phyloP scores from a whole-genome alignment of 108 stramenopile species.

The Cyclotella baltica region DNA sequence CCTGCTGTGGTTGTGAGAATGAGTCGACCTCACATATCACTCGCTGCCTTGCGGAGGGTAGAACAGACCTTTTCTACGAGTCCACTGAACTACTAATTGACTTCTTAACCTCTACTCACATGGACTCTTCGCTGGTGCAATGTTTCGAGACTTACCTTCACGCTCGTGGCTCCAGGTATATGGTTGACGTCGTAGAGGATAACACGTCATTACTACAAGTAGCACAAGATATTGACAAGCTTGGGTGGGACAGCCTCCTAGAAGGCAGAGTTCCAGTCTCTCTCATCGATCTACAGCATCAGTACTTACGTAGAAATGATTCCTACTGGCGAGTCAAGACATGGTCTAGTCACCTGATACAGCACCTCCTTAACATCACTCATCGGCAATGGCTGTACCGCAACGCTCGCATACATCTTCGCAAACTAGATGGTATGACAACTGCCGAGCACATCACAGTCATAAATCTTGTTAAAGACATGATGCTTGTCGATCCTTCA shows the following conservation, averaged over 20 bases:
- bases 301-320: not conserved
- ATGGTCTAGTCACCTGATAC: not conserved
- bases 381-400: conserved; percentile 16
- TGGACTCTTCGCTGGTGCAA: not conserved
- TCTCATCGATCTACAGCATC: not conserved
- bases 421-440: not conserved
- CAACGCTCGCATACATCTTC: not conserved
- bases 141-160: not conserved
- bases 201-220: not conserved
- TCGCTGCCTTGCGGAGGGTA: not conserved
- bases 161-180: not conserved
- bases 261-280: not conserved
- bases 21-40: not conserved
- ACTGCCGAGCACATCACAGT: not conserved
- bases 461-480: not conserved
- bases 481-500: not conserved
- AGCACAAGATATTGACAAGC: not conserved
- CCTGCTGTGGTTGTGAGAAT: not conserved
- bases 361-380: conserved; percentile 3
- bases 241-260: conserved; percentile 11
- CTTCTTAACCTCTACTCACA: not conserved
- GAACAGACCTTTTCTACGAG: not conserved
- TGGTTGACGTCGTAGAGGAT: not conserved
- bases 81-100: not conserved
- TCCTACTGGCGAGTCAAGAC: not conserved